Evolutionary conservation across 176 grass and related monocot species (phyloP).

Genomic region (Carex littledalei): DNA sequence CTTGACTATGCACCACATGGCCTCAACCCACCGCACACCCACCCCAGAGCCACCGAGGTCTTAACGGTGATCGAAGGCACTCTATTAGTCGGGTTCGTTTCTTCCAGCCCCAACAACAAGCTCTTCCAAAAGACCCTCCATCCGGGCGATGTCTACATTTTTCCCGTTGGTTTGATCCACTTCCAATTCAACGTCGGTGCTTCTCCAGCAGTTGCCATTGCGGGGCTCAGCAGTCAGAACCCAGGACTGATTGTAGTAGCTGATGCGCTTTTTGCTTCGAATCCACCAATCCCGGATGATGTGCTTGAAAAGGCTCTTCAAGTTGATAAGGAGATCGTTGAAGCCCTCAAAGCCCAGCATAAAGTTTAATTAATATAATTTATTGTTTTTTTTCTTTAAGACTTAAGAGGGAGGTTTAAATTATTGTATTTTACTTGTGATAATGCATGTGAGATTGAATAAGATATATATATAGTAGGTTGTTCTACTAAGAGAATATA

Average conservation of each 20-base stretch:
- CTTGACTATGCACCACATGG: conserved; percentile 35
- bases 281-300: conserved; percentile 12
- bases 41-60: conserved; percentile 15
- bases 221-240: conserved; percentile 34
- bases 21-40: conserved; percentile 35
- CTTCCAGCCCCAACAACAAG: conserved; percentile 28
- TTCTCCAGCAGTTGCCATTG: conserved; percentile 16
- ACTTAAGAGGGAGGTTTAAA: not conserved
- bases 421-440: conserved; percentile 4
- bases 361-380: not conserved
- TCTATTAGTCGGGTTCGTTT: conserved; percentile 36
- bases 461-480: not conserved
- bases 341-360: conserved; percentile 23
- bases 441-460: not conserved
- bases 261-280: conserved; percentile 25
- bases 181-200: conserved; percentile 32
- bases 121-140: conserved; percentile 29
- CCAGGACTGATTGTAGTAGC: conserved; percentile 17
- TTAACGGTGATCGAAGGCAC: conserved; percentile 22
- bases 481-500: conserved; percentile 8
- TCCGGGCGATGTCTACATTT: conserved; percentile 30
- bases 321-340: conserved; percentile 23
- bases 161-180: conserved; percentile 33
- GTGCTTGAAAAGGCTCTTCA: conserved; percentile 41
- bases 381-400: too few species aligned